Evolutionary conservation across 768 basidiomycete species (phyloP), one percentile per base, ranked within the genome.

Genomic region (Leucocoprinus sp.): DNA sequence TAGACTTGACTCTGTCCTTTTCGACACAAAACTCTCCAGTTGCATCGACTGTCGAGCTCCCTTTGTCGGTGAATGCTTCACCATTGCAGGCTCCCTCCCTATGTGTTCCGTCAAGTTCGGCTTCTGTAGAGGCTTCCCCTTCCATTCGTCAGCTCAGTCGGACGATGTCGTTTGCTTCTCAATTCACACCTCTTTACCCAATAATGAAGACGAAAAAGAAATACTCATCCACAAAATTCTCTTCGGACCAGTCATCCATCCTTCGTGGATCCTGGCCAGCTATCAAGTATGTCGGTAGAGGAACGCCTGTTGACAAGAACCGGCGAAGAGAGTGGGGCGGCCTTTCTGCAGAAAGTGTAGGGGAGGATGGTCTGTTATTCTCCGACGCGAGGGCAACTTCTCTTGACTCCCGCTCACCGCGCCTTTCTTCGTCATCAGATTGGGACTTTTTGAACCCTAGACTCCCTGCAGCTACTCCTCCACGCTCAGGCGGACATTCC

Each of bases 241-340:
- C 61, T 4, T 55, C 61, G 14, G 46, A 55, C 15, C 59, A 61
- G 4, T 50, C 59, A 1, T 54, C 63, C 0, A 51, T 58, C n/a
- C 51, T 60, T 9, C 57, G 66, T 7, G 68, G 69, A 4, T 69
- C 74, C 1, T 72, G 70, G 69, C 71, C 71, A 0, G 56, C 69
- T 14, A 55, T 67, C 29, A 61, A 60, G 37, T 72, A 72, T 50
- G 65, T 72, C 5, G 72, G 70, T 8, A 62, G 71, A 17, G 73
- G 73, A 1, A 76, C 74, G 1, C 74, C 72, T 1, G 64, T 74
- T 14, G 72, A 74, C 51, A 64, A 58, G 12, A 64, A 55, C 27
- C 59, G 73, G 42, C 56, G 66, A 19, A 59, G 64, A 18, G 68
- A 74, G 54, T 76, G 73, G 74, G 67, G 65, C 21, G 70, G 63